Evolutionary conservation across 2,329 filamentous ascomycete species (phyloP), one percentile per base, ranked within the genome.

Genomic region (Paramyrothecium roridum): DNA sequence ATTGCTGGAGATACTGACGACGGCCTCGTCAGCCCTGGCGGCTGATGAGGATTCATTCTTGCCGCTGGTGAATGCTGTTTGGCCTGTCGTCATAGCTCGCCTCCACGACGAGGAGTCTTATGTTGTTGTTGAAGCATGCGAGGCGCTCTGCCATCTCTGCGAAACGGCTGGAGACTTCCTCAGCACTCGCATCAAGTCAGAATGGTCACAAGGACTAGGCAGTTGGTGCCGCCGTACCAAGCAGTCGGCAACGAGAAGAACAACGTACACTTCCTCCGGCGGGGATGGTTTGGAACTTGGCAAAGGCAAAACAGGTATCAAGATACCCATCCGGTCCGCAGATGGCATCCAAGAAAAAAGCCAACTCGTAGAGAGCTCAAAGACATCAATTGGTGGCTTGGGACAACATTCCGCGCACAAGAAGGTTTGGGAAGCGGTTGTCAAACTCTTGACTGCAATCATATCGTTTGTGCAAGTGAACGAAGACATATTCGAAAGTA

Each of bases 51-150:
- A 93, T 58, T 84, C 86, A 0, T 97, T 96, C 68, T 75, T 99
- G 2, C 95, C 95, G 0, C 80, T 98, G 0, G 86, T 98, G 62
- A 95, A 98, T 70, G 87, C 89, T 3, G 78, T 98, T 8, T 99
- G 93, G 93, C 92, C 93, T 0, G 88, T 96, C 8, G 76, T 96
- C 6, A 75, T 88, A 2, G 78, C 80, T n/a, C 80, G 86, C 22
- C 76, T 91, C 7, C 82, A 85, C 60, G 89, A 91, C 59, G 60
- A 73, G 3, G 87, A 91, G 68, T 75, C 83, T 0, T 89, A 86
- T 65, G 83, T 97, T 11, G 82, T 83, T 2, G 81, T 88, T 10
- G 84, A 87, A 17, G 87, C 91, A 7, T 86, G 91, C 56, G 79
- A 85, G 16, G 83, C 90, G 1, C 76, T 98, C 3, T 77, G 77